Evolutionary conservation across 1,284 basidiomycete species (phyloP).

Genomic region (Xanthoconium separans): DNA sequence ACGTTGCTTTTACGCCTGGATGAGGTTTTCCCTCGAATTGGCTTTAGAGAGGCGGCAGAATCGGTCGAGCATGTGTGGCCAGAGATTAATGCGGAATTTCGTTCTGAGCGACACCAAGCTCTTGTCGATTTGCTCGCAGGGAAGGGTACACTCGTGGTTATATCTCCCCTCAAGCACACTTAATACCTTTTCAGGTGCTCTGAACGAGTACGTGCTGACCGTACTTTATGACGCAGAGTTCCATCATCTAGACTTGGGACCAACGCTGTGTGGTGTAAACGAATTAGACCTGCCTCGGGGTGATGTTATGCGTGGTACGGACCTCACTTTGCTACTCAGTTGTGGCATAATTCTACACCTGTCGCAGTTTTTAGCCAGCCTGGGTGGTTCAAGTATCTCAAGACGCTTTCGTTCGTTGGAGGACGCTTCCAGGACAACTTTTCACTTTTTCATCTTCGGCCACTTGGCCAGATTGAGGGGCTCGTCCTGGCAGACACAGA

Average conservation of each 20-base stretch:
- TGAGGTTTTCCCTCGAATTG: background rate
- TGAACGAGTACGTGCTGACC: slow-evolving; percentile 39
- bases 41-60: slow-evolving; percentile 6
- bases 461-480: slow-evolving; percentile 47
- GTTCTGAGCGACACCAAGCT: slow-evolving; percentile 11
- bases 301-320: slow-evolving; percentile 45
- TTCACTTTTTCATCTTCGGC: slow-evolving; percentile 51
- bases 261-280: slow-evolving; percentile 46
- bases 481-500: slow-evolving; percentile 55
- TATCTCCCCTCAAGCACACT: background rate
- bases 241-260: slow-evolving; percentile 38
- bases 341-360: slow-evolving; percentile 1
- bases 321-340: background rate
- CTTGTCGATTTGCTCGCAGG: slow-evolving; percentile 13
- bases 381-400: slow-evolving; percentile 51
- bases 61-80: background rate
- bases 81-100: background rate
- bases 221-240: slow-evolving; percentile 42
- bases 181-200: slow-evolving; percentile 34
- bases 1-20: slow-evolving; percentile 5
- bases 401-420: slow-evolving; percentile 47
- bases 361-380: slow-evolving; percentile 50
- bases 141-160: slow-evolving; percentile 4
- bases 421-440: slow-evolving; percentile 43
- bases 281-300: slow-evolving; percentile 46